Evolutionary conservation across 2,329 filamentous ascomycete genomes (phyloP).

Genomic region (Aspergillus sp.): DNA sequence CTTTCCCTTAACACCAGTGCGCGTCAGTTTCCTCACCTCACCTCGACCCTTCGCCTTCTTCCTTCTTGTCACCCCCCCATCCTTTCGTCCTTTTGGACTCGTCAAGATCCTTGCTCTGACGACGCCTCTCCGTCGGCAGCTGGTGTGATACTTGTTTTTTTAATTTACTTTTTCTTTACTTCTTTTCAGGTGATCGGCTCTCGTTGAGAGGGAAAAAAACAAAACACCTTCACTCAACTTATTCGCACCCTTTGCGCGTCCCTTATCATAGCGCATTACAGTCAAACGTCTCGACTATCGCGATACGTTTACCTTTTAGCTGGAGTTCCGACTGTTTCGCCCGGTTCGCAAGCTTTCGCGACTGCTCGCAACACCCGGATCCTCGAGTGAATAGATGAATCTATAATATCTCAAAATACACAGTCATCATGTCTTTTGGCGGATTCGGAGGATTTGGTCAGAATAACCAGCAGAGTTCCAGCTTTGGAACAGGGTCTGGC

Average conservation of each 20-base stretch:
- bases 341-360: background rate
- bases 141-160: constrained; percentile 15
- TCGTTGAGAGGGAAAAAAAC: constrained; percentile 14
- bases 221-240: constrained; percentile 1
- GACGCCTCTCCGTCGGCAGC: constrained; percentile 16
- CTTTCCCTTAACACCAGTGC: constrained; percentile 12
- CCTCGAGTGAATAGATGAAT: constrained; percentile 29
- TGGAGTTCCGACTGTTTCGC: background rate
- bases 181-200: background rate
- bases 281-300: constrained; percentile 1
- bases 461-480: constrained; percentile 51
- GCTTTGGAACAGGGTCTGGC: constrained; percentile 39
- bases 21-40: constrained; percentile 15
- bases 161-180: background rate
- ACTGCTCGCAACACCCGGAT: constrained; percentile 7
- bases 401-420: constrained; percentile 22
- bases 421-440: constrained; percentile 40
- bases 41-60: constrained; percentile 4
- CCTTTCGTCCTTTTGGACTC: constrained; percentile 8
- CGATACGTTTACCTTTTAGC: background rate
- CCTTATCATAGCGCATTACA: constrained; percentile 9
- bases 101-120: constrained; percentile 17
- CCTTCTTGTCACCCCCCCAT: background rate
- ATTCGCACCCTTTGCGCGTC: constrained; percentile 16
- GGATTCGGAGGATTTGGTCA: constrained; percentile 59